phyloP scores from a whole-genome alignment of 805 yeast species.

The Saccharomycopsis malanga region DNA sequence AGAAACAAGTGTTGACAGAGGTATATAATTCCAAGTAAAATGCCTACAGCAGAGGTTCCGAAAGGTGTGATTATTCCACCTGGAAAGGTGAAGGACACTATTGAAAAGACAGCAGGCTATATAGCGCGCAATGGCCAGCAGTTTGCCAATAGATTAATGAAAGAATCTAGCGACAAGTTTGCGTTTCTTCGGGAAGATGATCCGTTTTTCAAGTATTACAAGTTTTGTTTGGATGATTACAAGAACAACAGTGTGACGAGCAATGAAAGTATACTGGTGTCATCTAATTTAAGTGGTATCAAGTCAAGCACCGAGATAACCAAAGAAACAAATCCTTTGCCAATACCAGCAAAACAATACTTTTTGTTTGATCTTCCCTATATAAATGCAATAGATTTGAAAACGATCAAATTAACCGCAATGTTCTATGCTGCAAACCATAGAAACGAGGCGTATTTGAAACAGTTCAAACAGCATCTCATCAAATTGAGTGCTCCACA shows the following conservation, averaged over 20 bases:
- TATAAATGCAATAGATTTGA: slow-evolving; percentile 56
- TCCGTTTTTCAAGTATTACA: slow-evolving; percentile 53
- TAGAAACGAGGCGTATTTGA: slow-evolving; percentile 34
- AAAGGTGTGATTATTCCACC: slow-evolving; percentile 43
- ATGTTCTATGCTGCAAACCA: slow-evolving; percentile 59
- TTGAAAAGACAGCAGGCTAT: slow-evolving; percentile 67
- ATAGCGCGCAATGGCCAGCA: slow-evolving; percentile 60
- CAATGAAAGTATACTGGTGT: too few species aligned
- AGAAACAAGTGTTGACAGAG: too few species aligned
- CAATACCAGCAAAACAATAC: slow-evolving; percentile 26
- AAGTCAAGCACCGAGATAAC: slow-evolving; percentile 5
- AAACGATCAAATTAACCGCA: slow-evolving; percentile 67
- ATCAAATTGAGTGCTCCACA: slow-evolving; percentile 34
- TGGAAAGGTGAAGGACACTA: slow-evolving; percentile 40
- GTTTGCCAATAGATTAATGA: slow-evolving; percentile 50
- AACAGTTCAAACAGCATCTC: slow-evolving; percentile 30
- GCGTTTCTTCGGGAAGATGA: slow-evolving; percentile 52
- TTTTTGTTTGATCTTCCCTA: slow-evolving; percentile 27
- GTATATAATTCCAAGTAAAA: background rate
- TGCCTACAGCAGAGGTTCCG: background rate
- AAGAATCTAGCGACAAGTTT: slow-evolving; percentile 45
- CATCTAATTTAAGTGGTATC: background rate
- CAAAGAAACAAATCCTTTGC: slow-evolving; percentile 14
- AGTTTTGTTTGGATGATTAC: slow-evolving; percentile 33
- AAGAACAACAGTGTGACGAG: background rate